Percentiles rank a stretch among this genome's conserved stretches.
Conservation (phyloP, 2,329 filamentous ascomycete genomes). For the Trichoderma cornu-damae region DNA sequence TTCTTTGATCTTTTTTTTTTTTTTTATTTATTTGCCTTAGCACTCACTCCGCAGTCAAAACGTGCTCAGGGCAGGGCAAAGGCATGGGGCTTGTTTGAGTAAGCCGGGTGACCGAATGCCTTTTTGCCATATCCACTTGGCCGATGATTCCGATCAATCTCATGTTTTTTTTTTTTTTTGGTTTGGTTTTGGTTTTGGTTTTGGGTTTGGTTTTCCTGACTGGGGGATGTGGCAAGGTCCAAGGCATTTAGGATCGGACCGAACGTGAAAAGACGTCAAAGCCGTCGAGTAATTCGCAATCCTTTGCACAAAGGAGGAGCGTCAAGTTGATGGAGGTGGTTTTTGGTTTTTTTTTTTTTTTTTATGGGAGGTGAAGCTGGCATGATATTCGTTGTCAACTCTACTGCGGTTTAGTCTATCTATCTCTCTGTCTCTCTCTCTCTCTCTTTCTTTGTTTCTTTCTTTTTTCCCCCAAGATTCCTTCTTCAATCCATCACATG, state of each 20-base stretch:
- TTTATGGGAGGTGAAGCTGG: not conserved
- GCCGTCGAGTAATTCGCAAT: not conserved
- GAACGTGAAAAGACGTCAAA: conserved; percentile 13
- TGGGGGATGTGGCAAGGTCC: not conserved
- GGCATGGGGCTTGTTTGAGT: too few relatives aligned
- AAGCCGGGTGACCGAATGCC: not conserved
- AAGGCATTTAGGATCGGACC: conserved; percentile 12
- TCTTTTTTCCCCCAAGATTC: not conserved
- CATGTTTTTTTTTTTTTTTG: not conserved
- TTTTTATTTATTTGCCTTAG: too few relatives aligned
- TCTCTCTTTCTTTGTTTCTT: not conserved
- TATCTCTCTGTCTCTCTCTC: too few relatives aligned
- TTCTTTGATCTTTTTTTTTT: too few relatives aligned
- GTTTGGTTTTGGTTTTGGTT: too few relatives aligned
- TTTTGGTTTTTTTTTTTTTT: too few relatives aligned
- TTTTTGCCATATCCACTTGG: conserved; percentile 7
- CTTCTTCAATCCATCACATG: not conserved
- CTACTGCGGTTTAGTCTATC: not conserved
- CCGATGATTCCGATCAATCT: conserved; percentile 17
- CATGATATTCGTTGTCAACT: not conserved
- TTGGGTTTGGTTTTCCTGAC: too few relatives aligned
- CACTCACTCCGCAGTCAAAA: not conserved
- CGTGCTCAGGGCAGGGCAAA: not conserved
- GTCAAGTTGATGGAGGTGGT: too few relatives aligned
- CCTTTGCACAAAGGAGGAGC: not conserved